Evolutionary conservation across 345 rosid species (phyloP).

Genomic region (Camelina neglecta): DNA sequence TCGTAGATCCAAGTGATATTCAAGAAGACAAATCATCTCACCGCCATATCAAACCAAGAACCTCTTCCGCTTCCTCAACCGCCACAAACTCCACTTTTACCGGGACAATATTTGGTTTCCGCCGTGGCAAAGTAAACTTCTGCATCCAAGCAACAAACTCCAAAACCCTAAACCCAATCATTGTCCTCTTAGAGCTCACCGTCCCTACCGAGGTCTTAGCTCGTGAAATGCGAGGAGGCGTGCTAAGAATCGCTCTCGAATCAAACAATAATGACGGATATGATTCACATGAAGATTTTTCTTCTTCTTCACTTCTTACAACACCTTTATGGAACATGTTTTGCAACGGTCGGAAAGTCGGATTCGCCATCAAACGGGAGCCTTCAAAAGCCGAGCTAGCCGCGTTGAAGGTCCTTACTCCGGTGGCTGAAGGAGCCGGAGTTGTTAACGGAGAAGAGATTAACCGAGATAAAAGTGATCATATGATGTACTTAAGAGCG

Average conservation of each 20-base stretch:
- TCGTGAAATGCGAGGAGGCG: slow-evolving; percentile 67
- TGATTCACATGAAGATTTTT: slow-evolving; percentile 17
- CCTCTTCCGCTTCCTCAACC: slow-evolving; percentile 37
- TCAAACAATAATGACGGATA: slow-evolving; percentile 30
- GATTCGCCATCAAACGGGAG: slow-evolving; percentile 65
- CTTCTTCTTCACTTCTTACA: slow-evolving; percentile 46
- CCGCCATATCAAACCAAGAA: slow-evolving; percentile 12
- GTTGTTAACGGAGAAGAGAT: slow-evolving; percentile 52
- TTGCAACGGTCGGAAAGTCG: slow-evolving; percentile 72
- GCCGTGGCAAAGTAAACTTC: slow-evolving; percentile 64
- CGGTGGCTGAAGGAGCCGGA: slow-evolving; percentile 70
- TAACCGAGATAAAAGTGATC: slow-evolving; percentile 44
- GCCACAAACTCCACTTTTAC: slow-evolving; percentile 47
- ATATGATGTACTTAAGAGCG: slow-evolving; percentile 70
- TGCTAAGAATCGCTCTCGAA: slow-evolving; percentile 65
- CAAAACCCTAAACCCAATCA: slow-evolving; percentile 53
- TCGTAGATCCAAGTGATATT: slow-evolving; percentile 42
- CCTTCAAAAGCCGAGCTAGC: slow-evolving; percentile 54
- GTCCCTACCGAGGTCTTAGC: slow-evolving; percentile 59
- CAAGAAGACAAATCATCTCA: slow-evolving; percentile 30
- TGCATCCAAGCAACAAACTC: slow-evolving; percentile 62
- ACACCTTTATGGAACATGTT: slow-evolving; percentile 67
- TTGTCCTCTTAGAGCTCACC: slow-evolving; percentile 62
- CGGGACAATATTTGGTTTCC: slow-evolving; percentile 68
- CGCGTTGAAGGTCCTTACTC: slow-evolving; percentile 55